Percentiles rank a stretch among this genome's conserved stretches.
Evolutionary conservation across 768 basidiomycete species (phyloP).

Genomic region (Tremella mesenterica): DNA sequence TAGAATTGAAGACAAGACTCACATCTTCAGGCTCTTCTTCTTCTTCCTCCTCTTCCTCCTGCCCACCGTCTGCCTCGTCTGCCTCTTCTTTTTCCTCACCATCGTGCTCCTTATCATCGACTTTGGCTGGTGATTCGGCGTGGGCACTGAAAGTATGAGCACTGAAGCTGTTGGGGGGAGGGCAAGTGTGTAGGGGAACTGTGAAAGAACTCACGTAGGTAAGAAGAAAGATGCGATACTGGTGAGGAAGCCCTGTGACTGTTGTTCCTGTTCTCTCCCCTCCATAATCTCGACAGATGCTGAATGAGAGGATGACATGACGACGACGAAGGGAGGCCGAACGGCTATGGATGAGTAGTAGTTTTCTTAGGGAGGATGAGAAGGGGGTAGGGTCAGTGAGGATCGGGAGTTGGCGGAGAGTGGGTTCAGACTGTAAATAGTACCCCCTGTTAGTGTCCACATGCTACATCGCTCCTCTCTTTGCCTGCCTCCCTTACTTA

Average conservation of each 20-base stretch:
- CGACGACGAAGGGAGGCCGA: neutral
- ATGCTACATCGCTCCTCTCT: no score
- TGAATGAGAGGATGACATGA: neutral
- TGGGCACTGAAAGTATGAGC: conserved; percentile 22
- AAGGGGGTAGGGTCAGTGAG: neutral
- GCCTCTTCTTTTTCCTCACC: conserved; percentile 42
- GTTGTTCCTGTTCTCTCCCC: neutral
- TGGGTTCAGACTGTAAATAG: neutral
- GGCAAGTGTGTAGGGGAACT: neutral
- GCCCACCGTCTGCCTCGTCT: conserved; percentile 48
- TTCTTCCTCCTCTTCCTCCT: conserved; percentile 52
- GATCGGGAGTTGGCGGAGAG: neutral
- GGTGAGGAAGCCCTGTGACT: conserved; percentile 19
- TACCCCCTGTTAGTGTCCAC: no score
- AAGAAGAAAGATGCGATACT: conserved; percentile 26
- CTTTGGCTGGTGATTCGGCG: conserved; percentile 32
- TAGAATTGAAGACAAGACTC: conserved; percentile 42
- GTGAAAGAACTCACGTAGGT: conserved; percentile 26
- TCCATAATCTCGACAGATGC: neutral
- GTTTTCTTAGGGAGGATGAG: neutral
- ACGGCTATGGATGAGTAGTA: neutral
- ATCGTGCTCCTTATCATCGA: conserved; percentile 47
- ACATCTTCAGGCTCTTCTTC: conserved; percentile 73
- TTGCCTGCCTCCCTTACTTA: no score
- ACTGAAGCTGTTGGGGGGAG: neutral